phyloP scores from a whole-genome alignment of 257 asterid species.

The Ilex asprella region DNA sequence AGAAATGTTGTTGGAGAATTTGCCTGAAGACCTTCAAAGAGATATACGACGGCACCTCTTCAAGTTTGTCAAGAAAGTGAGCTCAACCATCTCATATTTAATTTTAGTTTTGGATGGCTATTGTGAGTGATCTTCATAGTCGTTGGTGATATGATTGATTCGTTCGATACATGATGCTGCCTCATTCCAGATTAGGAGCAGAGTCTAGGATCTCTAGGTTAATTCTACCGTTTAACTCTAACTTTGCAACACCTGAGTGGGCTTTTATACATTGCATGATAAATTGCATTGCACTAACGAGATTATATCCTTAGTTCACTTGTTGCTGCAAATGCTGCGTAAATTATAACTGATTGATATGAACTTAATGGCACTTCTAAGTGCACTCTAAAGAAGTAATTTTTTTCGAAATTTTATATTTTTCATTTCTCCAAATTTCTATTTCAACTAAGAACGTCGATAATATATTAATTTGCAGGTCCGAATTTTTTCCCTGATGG shows the following conservation, averaged over 20 bases:
- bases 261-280: too few species aligned
- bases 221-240: too few species aligned
- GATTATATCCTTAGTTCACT: not conserved
- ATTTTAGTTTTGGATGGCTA: not conserved
- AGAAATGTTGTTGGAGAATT: constrained; percentile 72
- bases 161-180: not conserved
- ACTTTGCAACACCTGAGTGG: too few species aligned
- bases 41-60: constrained; percentile 86
- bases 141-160: not conserved
- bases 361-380: not conserved
- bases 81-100: constrained; percentile 15
- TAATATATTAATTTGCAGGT: constrained; percentile 39
- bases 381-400: not conserved
- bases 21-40: constrained; percentile 92
- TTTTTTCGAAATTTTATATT: not conserved
- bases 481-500: constrained; percentile 64
- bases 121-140: not conserved
- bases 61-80: constrained; percentile 67
- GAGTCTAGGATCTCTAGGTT: too few species aligned
- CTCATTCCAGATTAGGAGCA: not conserved
- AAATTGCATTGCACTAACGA: too few species aligned
- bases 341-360: not conserved
- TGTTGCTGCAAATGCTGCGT: not conserved
- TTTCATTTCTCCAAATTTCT: not conserved
- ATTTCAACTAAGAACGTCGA: not conserved